Conservation (phyloP, 768 basidiomycete species). For the Leucosporidium scottii region DNA sequence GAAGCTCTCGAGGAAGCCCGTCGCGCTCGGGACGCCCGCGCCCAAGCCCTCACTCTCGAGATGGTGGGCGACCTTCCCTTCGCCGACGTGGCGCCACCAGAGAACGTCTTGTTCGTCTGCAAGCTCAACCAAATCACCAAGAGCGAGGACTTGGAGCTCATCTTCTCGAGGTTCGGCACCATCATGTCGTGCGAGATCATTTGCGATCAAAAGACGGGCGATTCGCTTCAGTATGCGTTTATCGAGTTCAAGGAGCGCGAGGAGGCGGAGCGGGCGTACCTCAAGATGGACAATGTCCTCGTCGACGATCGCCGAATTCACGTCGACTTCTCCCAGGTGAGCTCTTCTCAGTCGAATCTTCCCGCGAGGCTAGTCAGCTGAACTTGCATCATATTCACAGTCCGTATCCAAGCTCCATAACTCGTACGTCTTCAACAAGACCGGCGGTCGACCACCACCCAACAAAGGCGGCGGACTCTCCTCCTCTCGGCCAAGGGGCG, state of each 20-base stretch:
- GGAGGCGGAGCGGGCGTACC: slow-evolving; percentile 95
- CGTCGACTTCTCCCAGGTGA: slow-evolving; percentile 81
- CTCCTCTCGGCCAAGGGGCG: slow-evolving; percentile 12
- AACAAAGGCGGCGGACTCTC: slow-evolving; percentile 51
- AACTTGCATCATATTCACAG: slow-evolving; percentile 54
- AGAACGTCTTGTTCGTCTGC: slow-evolving; percentile 98
- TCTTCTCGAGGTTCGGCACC: slow-evolving; percentile 88
- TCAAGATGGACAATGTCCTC: slow-evolving; percentile 99
- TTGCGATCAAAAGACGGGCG: slow-evolving; percentile 88
- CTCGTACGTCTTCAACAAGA: slow-evolving; percentile 51
- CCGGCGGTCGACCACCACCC: slow-evolving; percentile 42
- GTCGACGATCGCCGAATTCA: slow-evolving; percentile 96
- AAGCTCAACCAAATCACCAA: slow-evolving; percentile 92
- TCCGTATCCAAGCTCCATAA: slow-evolving; percentile 83
- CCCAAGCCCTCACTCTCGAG: slow-evolving; percentile 91
- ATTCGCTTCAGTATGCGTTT: slow-evolving; percentile 95
- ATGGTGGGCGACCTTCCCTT: slow-evolving; percentile 99
- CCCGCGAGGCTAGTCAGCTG: not conserved
- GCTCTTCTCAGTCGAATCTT: not conserved
- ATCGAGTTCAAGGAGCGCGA: slow-evolving; percentile 94
- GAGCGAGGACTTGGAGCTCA: slow-evolving; percentile 93
- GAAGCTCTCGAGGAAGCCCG: slow-evolving; percentile 74
- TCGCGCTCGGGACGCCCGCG: slow-evolving; percentile 79
- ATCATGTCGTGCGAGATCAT: slow-evolving; percentile 99
- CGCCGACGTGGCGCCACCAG: slow-evolving; percentile 93